A percentile compares a stretch with the other conserved stretches of the same genome.
Conservation (phyloP, 2,329 filamentous ascomycete genomes). For the Epichloe sibirici region DNA sequence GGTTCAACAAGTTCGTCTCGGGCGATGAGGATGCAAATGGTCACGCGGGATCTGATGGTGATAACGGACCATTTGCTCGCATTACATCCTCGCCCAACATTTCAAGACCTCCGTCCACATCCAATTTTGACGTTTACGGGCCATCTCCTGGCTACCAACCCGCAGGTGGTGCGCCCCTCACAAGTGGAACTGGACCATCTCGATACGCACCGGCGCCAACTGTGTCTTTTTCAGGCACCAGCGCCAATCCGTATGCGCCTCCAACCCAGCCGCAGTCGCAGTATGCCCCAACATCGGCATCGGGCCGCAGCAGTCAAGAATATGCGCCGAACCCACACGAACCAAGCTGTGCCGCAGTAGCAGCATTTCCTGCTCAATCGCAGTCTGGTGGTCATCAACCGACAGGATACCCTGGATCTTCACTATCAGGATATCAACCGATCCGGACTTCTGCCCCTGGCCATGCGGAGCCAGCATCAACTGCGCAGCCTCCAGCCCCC, state of each 20-base stretch:
- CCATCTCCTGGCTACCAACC: constrained; percentile 19
- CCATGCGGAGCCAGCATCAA: background rate
- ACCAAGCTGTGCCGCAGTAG: constrained; percentile 14
- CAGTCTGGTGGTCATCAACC: constrained; percentile 12
- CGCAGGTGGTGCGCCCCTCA: constrained; percentile 20
- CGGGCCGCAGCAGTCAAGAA: background rate
- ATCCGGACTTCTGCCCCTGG: background rate
- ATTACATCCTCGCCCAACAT: constrained; percentile 64
- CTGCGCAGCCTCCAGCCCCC: constrained; percentile 4
- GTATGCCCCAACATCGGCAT: background rate
- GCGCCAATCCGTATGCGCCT: constrained; percentile 20
- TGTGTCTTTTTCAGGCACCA: constrained; percentile 7
- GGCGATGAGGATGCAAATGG: constrained; percentile 85
- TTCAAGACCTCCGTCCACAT: constrained; percentile 59
- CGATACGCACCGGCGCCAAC: constrained; percentile 22
- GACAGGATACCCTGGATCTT: constrained; percentile 5
- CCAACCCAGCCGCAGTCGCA: constrained; percentile 25
- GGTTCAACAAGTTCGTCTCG: constrained; percentile 92
- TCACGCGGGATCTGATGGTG: constrained; percentile 44
- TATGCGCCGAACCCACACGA: constrained; percentile 23
- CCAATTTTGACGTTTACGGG: constrained; percentile 64
- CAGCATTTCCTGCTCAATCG: constrained; percentile 4
- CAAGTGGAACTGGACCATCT: constrained; percentile 24
- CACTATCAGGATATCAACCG: constrained; percentile 15
- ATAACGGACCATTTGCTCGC: constrained; percentile 70